These are phyloP conservation scores for Salix purpurea DNA, from an alignment of 345 rosid species.

Conservation along the genomic window DNA sequence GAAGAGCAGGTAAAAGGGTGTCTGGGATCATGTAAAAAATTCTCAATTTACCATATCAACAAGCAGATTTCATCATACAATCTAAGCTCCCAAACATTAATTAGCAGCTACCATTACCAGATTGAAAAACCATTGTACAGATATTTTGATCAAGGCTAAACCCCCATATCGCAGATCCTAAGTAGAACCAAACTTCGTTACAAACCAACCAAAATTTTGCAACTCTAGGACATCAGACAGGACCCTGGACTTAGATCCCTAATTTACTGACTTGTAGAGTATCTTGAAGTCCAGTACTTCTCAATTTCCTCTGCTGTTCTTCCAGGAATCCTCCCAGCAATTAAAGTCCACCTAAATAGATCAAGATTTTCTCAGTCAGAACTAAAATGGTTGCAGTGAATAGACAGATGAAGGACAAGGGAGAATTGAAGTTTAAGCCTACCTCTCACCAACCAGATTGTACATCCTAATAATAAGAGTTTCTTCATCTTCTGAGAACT, in stretches of 20 bases:
- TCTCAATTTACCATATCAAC: neutral
- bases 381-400: neutral
- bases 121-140: neutral
- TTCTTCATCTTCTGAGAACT: constrained; percentile 51
- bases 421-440: neutral
- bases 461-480: constrained; percentile 47
- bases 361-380: neutral
- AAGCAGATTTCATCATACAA: neutral
- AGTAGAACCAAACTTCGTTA: neutral
- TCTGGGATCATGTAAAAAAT: neutral
- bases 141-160: neutral
- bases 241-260: neutral
- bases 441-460: constrained; percentile 55
- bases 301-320: constrained; percentile 56
- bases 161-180: neutral
- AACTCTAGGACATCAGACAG: neutral
- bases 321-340: constrained; percentile 58
- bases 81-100: neutral
- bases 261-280: constrained; percentile 24
- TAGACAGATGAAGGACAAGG: neutral
- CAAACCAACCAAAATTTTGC: constrained; percentile 11
- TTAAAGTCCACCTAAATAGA: constrained; percentile 44
- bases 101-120: neutral
- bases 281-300: constrained; percentile 53
- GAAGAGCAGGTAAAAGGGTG: neutral